These are phyloP conservation scores for Penicillium flavigenum DNA, from an alignment of 495 filamentous ascomycete species.

Conservation along the genomic window DNA sequence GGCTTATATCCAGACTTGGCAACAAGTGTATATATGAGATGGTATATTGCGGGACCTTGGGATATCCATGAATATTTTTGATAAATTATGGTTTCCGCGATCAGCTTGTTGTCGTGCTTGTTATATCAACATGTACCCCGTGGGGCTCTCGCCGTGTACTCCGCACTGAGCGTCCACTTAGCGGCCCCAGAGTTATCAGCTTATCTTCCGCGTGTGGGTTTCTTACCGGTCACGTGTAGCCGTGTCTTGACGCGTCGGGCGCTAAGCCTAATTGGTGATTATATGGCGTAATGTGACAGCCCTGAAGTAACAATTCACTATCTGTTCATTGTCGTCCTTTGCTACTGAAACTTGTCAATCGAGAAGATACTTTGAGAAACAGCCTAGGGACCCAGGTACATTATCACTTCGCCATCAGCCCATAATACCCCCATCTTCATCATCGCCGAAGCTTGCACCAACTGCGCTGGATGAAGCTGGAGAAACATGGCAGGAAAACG, in stretches of 20 bases:
- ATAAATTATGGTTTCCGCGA: background rate
- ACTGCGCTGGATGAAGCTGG: background rate
- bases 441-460: background rate
- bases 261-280: background rate
- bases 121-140: background rate
- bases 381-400: background rate
- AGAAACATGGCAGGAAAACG: slow-evolving; percentile 20
- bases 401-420: background rate
- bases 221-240: slow-evolving; percentile 1
- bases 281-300: slow-evolving; percentile 1
- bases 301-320: background rate
- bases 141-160: background rate
- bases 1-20: background rate
- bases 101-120: background rate
- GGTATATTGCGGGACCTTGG: background rate
- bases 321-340: background rate
- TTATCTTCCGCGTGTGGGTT: background rate
- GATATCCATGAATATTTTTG: background rate
- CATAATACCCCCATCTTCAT: background rate
- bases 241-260: background rate
- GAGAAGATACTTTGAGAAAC: background rate
- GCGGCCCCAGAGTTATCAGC: slow-evolving; percentile 9
- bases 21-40: background rate
- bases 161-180: slow-evolving; percentile 3
- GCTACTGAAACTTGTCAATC: background rate